Conservation (phyloP, 192 early-diverging fungal species). For the Dimargaris xerosporica region DNA sequence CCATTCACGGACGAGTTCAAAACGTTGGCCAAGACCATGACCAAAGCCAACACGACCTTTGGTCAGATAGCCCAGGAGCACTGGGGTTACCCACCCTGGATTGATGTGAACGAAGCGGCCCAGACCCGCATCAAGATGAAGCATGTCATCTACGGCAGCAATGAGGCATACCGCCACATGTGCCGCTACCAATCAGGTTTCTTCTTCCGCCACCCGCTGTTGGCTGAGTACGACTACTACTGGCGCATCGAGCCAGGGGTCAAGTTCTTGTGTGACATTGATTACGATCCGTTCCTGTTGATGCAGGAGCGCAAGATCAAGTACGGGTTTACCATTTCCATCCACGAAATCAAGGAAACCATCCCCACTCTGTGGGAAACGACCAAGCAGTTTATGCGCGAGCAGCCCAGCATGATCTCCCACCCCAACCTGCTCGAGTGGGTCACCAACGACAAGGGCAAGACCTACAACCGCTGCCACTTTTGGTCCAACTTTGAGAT, state of each 20-base stretch:
- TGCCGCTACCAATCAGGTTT: slow-evolving; percentile 67
- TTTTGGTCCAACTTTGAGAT: slow-evolving; percentile 84
- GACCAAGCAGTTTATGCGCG: slow-evolving; percentile 32
- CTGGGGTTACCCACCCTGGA: slow-evolving; percentile 65
- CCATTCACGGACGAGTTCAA: slow-evolving; percentile 45
- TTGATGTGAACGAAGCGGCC: slow-evolving; percentile 42
- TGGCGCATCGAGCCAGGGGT: slow-evolving; percentile 83
- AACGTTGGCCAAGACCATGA: slow-evolving; percentile 28
- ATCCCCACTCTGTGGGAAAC: slow-evolving; percentile 60
- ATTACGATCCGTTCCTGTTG: slow-evolving; percentile 67
- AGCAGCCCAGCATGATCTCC: slow-evolving; percentile 31
- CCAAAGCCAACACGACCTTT: slow-evolving; percentile 40
- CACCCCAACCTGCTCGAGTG: slow-evolving; percentile 29
- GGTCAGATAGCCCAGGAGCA: slow-evolving; percentile 43
- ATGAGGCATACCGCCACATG: slow-evolving; percentile 61
- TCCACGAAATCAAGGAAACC: slow-evolving; percentile 52
- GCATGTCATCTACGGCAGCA: slow-evolving; percentile 43
- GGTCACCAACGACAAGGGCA: slow-evolving; percentile 36
- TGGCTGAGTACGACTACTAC: slow-evolving; percentile 63
- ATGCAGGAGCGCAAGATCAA: slow-evolving; percentile 64
- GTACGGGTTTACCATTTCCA: slow-evolving; percentile 66
- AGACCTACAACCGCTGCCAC: slow-evolving; percentile 60
- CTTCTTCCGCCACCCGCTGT: slow-evolving; percentile 59
- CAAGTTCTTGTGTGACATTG: slow-evolving; percentile 61
- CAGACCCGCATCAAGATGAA: slow-evolving; percentile 39